Base-by-base conservation (phyloP, 345 rosid species). In the Diplotaxis tenuifolia region DNA sequence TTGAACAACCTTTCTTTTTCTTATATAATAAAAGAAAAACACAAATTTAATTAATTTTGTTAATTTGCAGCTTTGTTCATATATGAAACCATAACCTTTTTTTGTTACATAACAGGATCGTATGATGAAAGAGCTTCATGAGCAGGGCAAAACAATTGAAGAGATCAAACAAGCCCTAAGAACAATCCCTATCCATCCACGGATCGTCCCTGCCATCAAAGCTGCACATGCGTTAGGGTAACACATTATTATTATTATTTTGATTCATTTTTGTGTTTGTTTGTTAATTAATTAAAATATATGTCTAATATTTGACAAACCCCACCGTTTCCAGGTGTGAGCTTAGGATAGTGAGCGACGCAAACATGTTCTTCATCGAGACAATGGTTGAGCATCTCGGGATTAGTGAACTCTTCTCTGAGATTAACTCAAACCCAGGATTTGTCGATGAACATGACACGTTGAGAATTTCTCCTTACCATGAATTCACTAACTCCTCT, bases 281-380 rank as follows among this genome's bases (percentile, higher is more conserved):
- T 9, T 45, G 4, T 45, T 6, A 47, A 47, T 47, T 47, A 47
- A n/a, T n/a, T 42, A 47, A 47, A 19, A 53, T 14, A 49, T 42
- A n/a, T 58, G 27, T 57, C 38, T 67, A 59, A 67, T 59, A 58
- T 29, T 52, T 36, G 70, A 54, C 70, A 23, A 68, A 70, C n/a
- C 32, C n/a, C 12, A 65, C 72, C 52, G 72, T 67, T n/a, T 69
- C 19, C 77, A 92, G 98, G 83, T 89, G 96, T 67, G 96, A 93
- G 34, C 74, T 93, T 78, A 86, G 90, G 83, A 84, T 93, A 32
- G 84, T 90, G 9, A 90, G 96, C 14, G 96, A 90, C 55, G 96
- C 96, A 0, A 90, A 93, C 70, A 15, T 74, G 84, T 89, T 93
- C 79, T 90, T 83, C 84, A 88, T 90, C 21, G 96, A 90, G 62